Evolutionary conservation across 495 filamentous ascomycete genomes (phyloP), one percentile per base, ranked within the genome.

Genomic region (Aspergillus avenaceus): DNA sequence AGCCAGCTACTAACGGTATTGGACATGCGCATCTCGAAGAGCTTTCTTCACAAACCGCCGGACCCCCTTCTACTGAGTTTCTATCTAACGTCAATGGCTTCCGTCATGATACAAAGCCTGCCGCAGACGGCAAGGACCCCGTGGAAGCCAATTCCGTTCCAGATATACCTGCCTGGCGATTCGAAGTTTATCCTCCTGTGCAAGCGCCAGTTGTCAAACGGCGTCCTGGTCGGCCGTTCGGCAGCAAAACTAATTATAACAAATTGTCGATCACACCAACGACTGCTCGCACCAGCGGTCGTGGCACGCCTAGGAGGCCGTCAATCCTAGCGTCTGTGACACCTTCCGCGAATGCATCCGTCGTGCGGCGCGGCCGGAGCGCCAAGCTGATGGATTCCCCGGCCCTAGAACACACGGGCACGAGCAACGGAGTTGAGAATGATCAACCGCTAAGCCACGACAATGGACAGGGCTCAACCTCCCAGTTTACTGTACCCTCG

Each of bases 181-280:
- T 93, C 65, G 87, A 95, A 58, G 82, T 95, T 40, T 92, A 86
- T 59, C 91, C 91, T 29, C 86, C 87, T 3, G 72, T 90, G n/a
- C 85, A 82, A 47, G 77, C 81, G 8, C 65, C 76, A 1, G 54
- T 68, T 1, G 63, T 69, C 16, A 70, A 68, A 52, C 66, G 73
- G 26, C 72, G 73, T 25, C 57, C 70, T 40, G 75, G 75, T 21
- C 75, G 80, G n/a, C 78, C 80, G 1, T 63, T 60, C 47, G 62
- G 63, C 18, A 63, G 56, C 28, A 55, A 53, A 29, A 61, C 50
- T 40, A 42, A 54, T 29, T 40, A 50, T 21, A 52, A 61, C 41
- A 50, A 61, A 52, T 46, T 49, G 2, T n/a, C 42, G 7, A 21
- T 41, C 21, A 71, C 66, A 19, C 71, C 69, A 9, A 68, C 55